Base-by-base conservation (phyloP, 768 basidiomycete species). In the Sporobolomyces pararoseus region DNA sequence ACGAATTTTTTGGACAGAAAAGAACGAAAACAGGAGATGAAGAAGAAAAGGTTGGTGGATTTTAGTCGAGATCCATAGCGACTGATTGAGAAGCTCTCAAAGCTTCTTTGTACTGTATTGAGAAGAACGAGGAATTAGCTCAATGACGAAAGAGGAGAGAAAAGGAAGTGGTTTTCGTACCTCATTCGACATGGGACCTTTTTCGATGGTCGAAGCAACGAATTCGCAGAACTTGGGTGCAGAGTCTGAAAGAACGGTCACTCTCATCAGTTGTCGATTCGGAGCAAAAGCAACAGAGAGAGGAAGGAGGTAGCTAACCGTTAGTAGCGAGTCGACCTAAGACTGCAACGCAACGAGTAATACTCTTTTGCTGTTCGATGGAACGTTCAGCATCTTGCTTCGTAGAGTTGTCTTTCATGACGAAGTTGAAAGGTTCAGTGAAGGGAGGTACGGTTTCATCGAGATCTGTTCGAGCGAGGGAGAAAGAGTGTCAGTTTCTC, bases 371-470 rank as follows among this genome's bases (percentile, higher is more conserved):
- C 69, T 97, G 83, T 79, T 97, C 95, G 32, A 90, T 90, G 13
- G 89, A 86, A 25, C 89, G 85, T 80, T 91, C 90, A 52, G 92
- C 78, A 74, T 92, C 90, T 79, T 92, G 91, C 80, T 97, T 98
- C 55, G 96, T 73, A 44, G 81, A 94, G 0, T 91, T 91, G 77
- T 98, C 95, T 81, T 97, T 97, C 61, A 90, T 87, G 10, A 89
- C 85, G 1, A 91, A 91, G 77, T 91, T 89, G 86, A 97, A 91
- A 46, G 90, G 89, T 79, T 87, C 86, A 78, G 91, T 89, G 70
- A 97, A 83, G 62, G 87, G 86, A 7, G 89, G 88, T 32, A 90
- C 89, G 29, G 88, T 86, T 69, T 89, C 89, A 73, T 93, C 91
- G 66, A 98, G 83, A 31, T 73, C 77, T 77, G 59, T 21, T 21